Evolutionary conservation across 2,329 filamentous ascomycete species (phyloP).

Genomic region (Xylariaceae sp.): DNA sequence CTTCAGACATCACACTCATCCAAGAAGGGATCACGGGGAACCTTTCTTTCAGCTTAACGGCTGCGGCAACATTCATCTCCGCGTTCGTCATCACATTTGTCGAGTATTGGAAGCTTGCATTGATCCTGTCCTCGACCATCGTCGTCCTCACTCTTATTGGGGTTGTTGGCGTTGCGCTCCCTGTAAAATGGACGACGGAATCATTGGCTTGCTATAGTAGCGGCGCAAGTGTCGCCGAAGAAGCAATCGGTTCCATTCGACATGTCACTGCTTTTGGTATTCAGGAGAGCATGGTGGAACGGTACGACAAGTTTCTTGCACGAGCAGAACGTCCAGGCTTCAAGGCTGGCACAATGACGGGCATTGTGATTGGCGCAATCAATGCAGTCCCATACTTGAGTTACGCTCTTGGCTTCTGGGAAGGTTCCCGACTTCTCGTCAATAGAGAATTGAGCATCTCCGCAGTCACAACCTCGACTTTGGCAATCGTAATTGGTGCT

Average conservation of each 20-base stretch:
- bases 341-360: no score
- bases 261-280: neutral
- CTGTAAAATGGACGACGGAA: neutral
- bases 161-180: neutral
- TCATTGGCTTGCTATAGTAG: neutral
- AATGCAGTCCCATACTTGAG: constrained; percentile 1
- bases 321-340: neutral
- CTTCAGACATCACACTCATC: constrained; percentile 50
- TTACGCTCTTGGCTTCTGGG: constrained; percentile 15
- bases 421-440: constrained; percentile 8
- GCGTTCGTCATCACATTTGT: constrained; percentile 51
- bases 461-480: constrained; percentile 58
- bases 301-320: neutral
- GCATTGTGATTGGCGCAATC: constrained; percentile 5
- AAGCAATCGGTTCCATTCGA: neutral
- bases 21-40: constrained; percentile 61
- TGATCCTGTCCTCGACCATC: constrained; percentile 49
- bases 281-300: neutral
- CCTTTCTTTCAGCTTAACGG: constrained; percentile 53
- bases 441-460: neutral
- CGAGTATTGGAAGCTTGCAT: constrained; percentile 52
- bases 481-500: constrained; percentile 58
- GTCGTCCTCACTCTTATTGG: constrained; percentile 18
- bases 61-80: constrained; percentile 44
- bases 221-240: neutral